Conservation (phyloP, 306 rosid genomes). For the Benincasa hispida region DNA sequence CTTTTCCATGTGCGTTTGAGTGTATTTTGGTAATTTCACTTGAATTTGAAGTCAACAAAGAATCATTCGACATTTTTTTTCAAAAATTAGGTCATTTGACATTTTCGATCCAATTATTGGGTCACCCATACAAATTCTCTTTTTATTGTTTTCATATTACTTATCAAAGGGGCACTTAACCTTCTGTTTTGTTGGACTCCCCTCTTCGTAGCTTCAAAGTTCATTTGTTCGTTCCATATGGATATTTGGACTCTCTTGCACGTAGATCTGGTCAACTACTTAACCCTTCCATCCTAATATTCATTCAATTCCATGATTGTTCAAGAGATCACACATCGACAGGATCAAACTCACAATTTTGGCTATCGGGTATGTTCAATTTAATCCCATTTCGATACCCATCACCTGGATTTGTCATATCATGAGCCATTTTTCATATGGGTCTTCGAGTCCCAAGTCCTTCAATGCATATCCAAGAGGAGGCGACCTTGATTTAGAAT, state of each 20-base stretch:
- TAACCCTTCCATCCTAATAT: neutral
- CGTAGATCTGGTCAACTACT: neutral
- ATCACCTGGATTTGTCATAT: neutral
- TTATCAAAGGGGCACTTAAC: neutral
- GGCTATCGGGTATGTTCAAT: slow-evolving; percentile 2
- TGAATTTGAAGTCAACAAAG: no score
- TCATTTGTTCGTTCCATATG: neutral
- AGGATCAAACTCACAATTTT: neutral
- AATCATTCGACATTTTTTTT: no score
- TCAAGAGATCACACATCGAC: neutral
- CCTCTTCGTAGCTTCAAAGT: neutral
- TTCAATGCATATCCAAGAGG: slow-evolving; percentile 43
- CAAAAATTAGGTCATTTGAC: no score
- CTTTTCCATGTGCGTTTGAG: no score
- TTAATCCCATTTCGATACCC: neutral
- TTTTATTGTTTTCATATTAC: no score
- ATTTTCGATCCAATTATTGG: no score
- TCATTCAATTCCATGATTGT: neutral
- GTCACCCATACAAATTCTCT: no score
- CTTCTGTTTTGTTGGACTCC: neutral
- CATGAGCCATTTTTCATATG: slow-evolving; percentile 46
- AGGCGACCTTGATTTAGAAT: slow-evolving; percentile 66
- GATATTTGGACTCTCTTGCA: neutral
- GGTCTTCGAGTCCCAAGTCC: slow-evolving; percentile 46
- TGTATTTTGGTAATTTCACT: no score